These are phyloP conservation scores for Vaccinium myrtillus DNA, from an alignment of 148 eudicot species.

Conservation along the genomic window DNA sequence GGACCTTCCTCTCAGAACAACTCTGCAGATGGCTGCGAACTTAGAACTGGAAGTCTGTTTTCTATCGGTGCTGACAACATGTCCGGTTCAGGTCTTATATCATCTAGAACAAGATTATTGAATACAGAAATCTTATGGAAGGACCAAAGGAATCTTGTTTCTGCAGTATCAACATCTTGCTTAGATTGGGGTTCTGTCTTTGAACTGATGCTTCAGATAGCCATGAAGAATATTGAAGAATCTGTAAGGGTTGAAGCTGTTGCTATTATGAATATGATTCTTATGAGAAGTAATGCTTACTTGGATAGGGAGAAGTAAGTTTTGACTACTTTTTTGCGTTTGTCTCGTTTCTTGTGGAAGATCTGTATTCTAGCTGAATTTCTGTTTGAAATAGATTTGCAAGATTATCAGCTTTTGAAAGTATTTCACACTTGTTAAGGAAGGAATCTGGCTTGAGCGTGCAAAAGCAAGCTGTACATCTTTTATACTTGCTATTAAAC, in stretches of 20 bases:
- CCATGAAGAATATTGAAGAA: conserved; percentile 20
- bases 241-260: conserved; percentile 26
- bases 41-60: not conserved
- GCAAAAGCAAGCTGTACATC: conserved; percentile 70
- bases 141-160: conserved; percentile 7
- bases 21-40: conserved; percentile 15
- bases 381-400: conserved; percentile 56
- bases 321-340: conserved; percentile 12
- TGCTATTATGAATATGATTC: conserved; percentile 27
- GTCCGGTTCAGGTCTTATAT: conserved; percentile 10
- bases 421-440: conserved; percentile 54
- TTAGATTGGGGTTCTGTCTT: conserved; percentile 26
- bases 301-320: conserved; percentile 73
- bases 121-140: conserved; percentile 10
- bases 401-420: conserved; percentile 44
- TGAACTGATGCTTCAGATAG: conserved; percentile 24
- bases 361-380: conserved; percentile 11
- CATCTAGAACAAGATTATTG: conserved; percentile 8
- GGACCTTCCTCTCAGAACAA: conserved; percentile 33
- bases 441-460: conserved; percentile 62
- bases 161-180: conserved; percentile 10
- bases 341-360: conserved; percentile 3
- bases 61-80: not conserved
- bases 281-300: conserved; percentile 55
- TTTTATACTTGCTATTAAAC: conserved; percentile 68